Base-by-base conservation (phyloP, 2,329 filamentous ascomycete species). In the Bipolaris cookei region DNA sequence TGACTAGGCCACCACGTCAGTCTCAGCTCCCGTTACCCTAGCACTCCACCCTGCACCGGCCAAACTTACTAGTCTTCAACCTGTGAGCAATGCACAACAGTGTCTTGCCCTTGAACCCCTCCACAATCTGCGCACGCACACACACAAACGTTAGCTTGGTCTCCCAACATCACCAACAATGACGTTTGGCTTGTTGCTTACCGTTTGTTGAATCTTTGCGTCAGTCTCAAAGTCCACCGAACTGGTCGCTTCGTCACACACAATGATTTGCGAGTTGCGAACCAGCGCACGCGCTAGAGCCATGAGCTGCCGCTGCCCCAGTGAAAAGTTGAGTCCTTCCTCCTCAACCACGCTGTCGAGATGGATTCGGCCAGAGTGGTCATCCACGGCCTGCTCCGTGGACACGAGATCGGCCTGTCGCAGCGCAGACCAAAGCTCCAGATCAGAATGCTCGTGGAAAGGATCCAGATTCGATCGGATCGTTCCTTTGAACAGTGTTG, bases 261-360 rank as follows among this genome's bases (percentile, higher is more conserved):
- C 89, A 67, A 98, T 97, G 77, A 98, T 97, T 67, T 90, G 91
- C 0, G 89, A 90, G 41, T 89, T 87, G 35, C 94, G 88, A 4
- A 98, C 94, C 2, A 99, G 85, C 0, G 95, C 95, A 0, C 95
- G 88, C 0, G 93, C 93, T 1, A 99, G 83, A 1, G 95, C 95
- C 90, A 98, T 96, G 46, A 98, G 86, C 77, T 98, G 95, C 41
- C 54, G 45, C 34, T 57, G 54, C 3, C 3, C 95, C 8, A 98
- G 88, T 0, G 92, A 96, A 81, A 97, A 97, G 78, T 98, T 98
- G 59, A 97, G 84, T 0, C 95, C 95, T 78, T 97, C 94, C 73
- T 98, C 95, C 67, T 97, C 92, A 11, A 98, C 94, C 1, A 86
- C 71, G 14, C 85, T 89, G 77, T 98, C 94, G 20, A 99, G 88